Percentiles rank a stretch among this genome's conserved stretches.
These are phyloP conservation scores for Fusarium heterosporum DNA, from an alignment of 2,329 filamentous ascomycete genomes.

Conservation along the genomic window DNA sequence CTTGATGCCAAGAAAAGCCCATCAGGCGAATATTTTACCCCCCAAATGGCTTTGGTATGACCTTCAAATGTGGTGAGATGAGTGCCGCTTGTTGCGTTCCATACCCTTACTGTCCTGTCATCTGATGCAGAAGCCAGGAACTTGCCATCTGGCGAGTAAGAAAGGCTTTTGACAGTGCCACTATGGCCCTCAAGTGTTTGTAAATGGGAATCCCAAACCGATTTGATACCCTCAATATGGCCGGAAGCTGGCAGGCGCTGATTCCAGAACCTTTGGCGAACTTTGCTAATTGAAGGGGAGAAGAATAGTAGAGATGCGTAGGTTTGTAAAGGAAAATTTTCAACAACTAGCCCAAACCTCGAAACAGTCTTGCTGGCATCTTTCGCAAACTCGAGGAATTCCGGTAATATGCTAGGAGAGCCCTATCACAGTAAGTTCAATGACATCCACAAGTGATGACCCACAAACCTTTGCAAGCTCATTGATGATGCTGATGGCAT, in stretches of 20 bases:
- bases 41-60: too few species aligned
- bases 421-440: background rate
- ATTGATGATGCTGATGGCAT: background rate
- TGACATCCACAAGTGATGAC: too few species aligned
- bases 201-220: background rate
- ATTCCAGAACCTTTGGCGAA: background rate
- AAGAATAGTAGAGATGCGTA: background rate
- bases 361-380: background rate
- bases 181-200: background rate
- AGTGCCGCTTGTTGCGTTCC: background rate
- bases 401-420: accelerated
- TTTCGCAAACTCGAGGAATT: background rate
- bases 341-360: background rate
- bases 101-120: background rate
- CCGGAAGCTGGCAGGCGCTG: background rate
- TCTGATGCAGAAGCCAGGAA: background rate
- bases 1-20: background rate
- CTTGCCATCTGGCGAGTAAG: background rate
- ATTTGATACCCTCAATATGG: background rate
- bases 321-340: background rate
- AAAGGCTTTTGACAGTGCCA: background rate
- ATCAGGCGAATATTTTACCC: background rate
- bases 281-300: background rate
- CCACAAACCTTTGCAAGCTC: background rate
- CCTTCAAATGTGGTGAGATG: background rate